phyloP scores from a whole-genome alignment of 768 basidiomycete genomes.

The Leccinellum albellum region DNA sequence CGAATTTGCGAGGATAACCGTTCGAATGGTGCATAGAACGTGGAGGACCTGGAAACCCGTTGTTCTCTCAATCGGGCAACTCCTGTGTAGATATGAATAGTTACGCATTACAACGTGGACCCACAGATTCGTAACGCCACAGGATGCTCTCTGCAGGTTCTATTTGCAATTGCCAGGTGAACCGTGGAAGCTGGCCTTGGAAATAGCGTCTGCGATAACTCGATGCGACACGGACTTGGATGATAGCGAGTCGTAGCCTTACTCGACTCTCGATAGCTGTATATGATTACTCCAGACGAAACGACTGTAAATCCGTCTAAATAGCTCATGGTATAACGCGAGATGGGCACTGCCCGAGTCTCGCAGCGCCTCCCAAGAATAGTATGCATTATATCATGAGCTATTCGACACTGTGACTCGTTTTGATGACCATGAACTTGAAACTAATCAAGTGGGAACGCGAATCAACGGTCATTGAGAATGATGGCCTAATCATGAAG shows the following conservation, averaged over 20 bases:
- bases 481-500: neutral
- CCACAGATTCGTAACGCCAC: neutral
- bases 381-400: slow-evolving; percentile 13
- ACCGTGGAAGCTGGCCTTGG: neutral
- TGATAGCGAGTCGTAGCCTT: too few relatives aligned
- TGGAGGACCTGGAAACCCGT: neutral
- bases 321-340: slow-evolving; percentile 17
- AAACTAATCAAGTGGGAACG: neutral
- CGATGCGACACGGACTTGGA: neutral
- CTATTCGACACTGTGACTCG: neutral
- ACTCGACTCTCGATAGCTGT: too few relatives aligned
- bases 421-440: neutral
- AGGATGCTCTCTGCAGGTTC: neutral
- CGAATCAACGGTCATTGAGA: neutral
- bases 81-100: too few relatives aligned
- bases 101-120: neutral
- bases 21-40: neutral
- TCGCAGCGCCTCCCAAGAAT: neutral
- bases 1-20: too few relatives aligned
- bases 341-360: neutral
- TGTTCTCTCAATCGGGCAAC: neutral
- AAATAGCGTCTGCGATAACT: too few relatives aligned
- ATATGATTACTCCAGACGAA: neutral
- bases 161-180: neutral
- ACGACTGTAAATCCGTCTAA: neutral